Evolutionary conservation across 176 grass and related monocot genomes (phyloP).

Genomic region (Rhynchospora breviuscula): DNA sequence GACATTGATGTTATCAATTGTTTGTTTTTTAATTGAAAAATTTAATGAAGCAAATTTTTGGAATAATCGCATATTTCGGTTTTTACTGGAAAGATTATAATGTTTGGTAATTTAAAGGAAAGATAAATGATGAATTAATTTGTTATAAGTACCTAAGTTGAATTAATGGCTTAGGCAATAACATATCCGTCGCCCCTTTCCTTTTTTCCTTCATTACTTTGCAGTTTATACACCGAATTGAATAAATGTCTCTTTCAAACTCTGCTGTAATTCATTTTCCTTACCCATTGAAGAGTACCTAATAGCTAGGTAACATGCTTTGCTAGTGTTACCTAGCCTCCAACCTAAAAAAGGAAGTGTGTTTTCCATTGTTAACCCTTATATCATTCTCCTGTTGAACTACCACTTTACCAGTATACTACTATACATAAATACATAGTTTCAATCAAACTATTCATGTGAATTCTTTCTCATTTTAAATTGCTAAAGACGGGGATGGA

Average conservation of each 20-base stretch:
- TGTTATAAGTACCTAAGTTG: not conserved
- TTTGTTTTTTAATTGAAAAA: too few species aligned
- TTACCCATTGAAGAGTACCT: not conserved
- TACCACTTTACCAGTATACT: not conserved
- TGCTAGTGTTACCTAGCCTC: not conserved
- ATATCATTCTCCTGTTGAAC: not conserved
- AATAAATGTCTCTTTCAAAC: not conserved
- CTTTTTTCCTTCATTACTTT: not conserved
- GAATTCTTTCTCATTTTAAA: not conserved
- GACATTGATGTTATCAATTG: too few species aligned
- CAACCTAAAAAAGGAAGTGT: not conserved
- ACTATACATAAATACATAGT: not conserved
- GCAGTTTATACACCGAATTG: not conserved
- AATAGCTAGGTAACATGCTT: not conserved
- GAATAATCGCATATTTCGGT: not conserved
- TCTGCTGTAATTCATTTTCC: not conserved
- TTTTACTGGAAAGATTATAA: not conserved
- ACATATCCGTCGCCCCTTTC: not conserved
- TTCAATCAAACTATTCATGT: not conserved
- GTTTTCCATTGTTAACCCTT: not conserved
- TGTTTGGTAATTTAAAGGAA: not conserved
- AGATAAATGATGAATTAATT: not conserved
- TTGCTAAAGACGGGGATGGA: not conserved
- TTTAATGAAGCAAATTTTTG: too few species aligned
- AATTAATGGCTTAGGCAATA: not conserved